Evolutionary conservation across 257 asterid species (phyloP).

Genomic region (Solanum etuberosum): DNA sequence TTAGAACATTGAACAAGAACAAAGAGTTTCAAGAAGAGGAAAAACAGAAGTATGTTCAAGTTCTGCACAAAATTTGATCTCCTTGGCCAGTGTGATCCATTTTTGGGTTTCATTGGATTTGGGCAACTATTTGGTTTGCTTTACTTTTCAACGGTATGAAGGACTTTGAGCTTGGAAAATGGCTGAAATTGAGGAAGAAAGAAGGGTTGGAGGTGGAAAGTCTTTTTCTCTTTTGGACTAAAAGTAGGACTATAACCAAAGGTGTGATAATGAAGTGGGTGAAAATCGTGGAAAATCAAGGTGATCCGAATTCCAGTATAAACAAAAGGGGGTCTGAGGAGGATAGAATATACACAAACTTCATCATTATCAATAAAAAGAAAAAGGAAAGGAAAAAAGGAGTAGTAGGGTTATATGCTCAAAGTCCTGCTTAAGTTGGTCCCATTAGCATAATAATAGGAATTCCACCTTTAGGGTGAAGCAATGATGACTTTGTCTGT

Average conservation of each 20-base stretch:
- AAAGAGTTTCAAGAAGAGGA: constrained; percentile 20
- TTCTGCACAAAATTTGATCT: background rate
- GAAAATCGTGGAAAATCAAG: background rate
- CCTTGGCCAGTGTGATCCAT: constrained; percentile 14
- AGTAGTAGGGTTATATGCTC: background rate
- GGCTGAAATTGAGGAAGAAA: background rate
- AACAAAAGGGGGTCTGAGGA: background rate
- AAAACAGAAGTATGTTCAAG: constrained; percentile 4
- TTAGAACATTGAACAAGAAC: constrained; percentile 16
- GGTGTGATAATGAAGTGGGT: background rate
- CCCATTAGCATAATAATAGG: constrained; percentile 7
- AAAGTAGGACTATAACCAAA: background rate
- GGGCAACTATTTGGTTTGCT: background rate
- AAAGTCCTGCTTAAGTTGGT: constrained; percentile 11
- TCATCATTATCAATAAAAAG: background rate
- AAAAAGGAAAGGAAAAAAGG: background rate
- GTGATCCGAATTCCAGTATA: background rate
- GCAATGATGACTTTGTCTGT: constrained; percentile 3
- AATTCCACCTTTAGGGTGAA: background rate
- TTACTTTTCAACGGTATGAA: background rate
- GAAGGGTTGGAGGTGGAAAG: background rate
- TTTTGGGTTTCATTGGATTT: background rate
- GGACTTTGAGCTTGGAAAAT: background rate
- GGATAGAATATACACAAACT: background rate
- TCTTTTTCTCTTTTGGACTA: background rate